Percentiles rank a stretch among this genome's conserved stretches.
Evolutionary conservation across 1,284 basidiomycete genomes (phyloP).

Genomic region (Ustilago loliicola): DNA sequence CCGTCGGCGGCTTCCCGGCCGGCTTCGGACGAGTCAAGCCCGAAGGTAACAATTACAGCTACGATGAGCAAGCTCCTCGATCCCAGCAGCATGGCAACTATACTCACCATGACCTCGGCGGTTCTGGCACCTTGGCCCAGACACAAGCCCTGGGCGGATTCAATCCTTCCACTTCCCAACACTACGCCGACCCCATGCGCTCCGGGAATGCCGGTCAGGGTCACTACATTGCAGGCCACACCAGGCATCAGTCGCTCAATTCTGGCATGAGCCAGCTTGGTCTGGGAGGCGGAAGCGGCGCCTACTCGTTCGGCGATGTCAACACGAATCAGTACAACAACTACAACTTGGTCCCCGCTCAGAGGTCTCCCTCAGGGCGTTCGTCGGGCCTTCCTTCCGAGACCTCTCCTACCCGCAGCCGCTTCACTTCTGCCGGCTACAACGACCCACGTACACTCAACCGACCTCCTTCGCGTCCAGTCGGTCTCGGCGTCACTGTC

Average conservation of each 20-base stretch:
- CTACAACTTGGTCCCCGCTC: constrained; percentile 45
- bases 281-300: constrained; percentile 26
- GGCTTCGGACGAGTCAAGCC: constrained; percentile 38
- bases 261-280: constrained; percentile 44
- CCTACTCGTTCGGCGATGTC: constrained; percentile 40
- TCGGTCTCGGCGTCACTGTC: constrained; percentile 44
- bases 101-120: constrained; percentile 46
- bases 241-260: constrained; percentile 46
- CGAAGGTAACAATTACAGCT: constrained; percentile 34
- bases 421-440: constrained; percentile 46
- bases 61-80: constrained; percentile 53
- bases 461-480: constrained; percentile 33
- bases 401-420: constrained; percentile 41
- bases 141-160: constrained; percentile 44
- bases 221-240: constrained; percentile 33
- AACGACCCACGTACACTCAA: constrained; percentile 34
- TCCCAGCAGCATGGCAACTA: constrained; percentile 53
- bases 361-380: constrained; percentile 38
- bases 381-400: constrained; percentile 28
- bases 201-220: constrained; percentile 12
- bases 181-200: constrained; percentile 29
- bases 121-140: constrained; percentile 32
- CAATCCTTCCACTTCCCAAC: constrained; percentile 34
- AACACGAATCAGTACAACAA: constrained; percentile 44
- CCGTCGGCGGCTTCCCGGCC: constrained; percentile 30